Conservation (phyloP, 495 filamentous ascomycete species). For the Rhypophila decipiens region DNA sequence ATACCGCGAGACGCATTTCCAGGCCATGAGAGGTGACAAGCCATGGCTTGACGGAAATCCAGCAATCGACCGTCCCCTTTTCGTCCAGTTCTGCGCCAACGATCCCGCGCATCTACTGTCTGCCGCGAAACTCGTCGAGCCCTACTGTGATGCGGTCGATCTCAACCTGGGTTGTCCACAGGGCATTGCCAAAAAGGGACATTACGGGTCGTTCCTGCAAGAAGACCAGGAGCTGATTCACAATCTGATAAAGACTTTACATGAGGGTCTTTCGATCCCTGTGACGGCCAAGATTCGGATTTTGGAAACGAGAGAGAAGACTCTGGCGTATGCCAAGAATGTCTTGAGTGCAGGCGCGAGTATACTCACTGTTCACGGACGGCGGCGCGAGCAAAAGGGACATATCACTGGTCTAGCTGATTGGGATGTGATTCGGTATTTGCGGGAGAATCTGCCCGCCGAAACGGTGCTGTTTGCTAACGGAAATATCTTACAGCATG, state of each 20-base stretch:
- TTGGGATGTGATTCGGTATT: slow-evolving; percentile 74
- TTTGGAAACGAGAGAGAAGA: slow-evolving; percentile 77
- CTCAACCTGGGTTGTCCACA: slow-evolving; percentile 98
- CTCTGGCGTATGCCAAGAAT: slow-evolving; percentile 82
- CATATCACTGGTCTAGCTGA: slow-evolving; percentile 93
- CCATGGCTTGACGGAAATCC: slow-evolving; percentile 78
- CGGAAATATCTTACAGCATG: slow-evolving; percentile 81
- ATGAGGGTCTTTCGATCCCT: slow-evolving; percentile 64
- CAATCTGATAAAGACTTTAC: slow-evolving; percentile 68
- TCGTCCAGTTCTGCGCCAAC: slow-evolving; percentile 97
- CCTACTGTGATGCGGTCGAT: slow-evolving; percentile 91
- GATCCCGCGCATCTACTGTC: slow-evolving; percentile 67
- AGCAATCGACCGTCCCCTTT: slow-evolving; percentile 72
- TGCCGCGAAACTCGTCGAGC: slow-evolving; percentile 68
- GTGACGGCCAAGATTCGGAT: slow-evolving; percentile 95
- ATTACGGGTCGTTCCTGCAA: slow-evolving; percentile 91
- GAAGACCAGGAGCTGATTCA: slow-evolving; percentile 84
- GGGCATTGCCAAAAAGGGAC: slow-evolving; percentile 82
- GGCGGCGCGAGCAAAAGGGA: slow-evolving; percentile 86
- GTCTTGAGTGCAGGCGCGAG: slow-evolving; percentile 85
- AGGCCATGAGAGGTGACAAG: slow-evolving; percentile 43
- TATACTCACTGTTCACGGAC: slow-evolving; percentile 87
- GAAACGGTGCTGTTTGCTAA: slow-evolving; percentile 96
- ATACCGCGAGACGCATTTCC: slow-evolving; percentile 72
- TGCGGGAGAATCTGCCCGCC: slow-evolving; percentile 74